Base-by-base conservation (phyloP, 305 asterid species). In the Fraxinus baroniana region DNA sequence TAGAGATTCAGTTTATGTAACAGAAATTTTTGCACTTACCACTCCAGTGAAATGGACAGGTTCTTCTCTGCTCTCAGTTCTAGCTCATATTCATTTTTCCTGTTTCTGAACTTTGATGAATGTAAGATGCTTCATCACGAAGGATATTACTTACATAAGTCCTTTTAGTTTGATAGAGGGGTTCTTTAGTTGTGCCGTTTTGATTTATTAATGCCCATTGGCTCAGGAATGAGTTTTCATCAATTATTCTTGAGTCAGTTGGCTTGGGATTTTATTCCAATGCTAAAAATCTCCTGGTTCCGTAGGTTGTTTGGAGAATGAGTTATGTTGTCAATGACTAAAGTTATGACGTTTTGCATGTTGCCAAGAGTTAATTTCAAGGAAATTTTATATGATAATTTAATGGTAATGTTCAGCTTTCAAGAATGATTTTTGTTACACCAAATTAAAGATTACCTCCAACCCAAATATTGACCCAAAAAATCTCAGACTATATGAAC, bases 81-180 rank as follows among this genome's bases (percentile, higher is more conserved):
- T 60, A 57, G 68, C 74, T 66, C 2, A 66, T 24, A 24, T 71
- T 24, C 20, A 20, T 44, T 72, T 35, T 60, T 46, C 46, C 18
- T 66, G 32, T 71, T 72, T 35, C 33, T 72, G 79, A 35, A 44
- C 24, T 80, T 77, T 55, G 82, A 41, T 39, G 26, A 76, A 60
- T 32, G 5, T 46, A 36, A 9, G 74, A 32, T 77, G 73, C 78
- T 57, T 39, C 37, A 15, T 66, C 70, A 70, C 39, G 17, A 44
- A 44, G 44, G 46, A 22, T 78, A 24, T 5, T 18, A 26, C 70
- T 73, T 55, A 24, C 70, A 3, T 1, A 4, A 66, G 36, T 26
- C 74, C 79, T 36, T 71, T 80, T 62, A 18, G 72, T 70, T 37
- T 18, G 9, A 24, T 66, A 66, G n/a, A 10, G 12, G 7, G 36